Conservation (phyloP, 345 rosid species). For the Conringia planisiliqua region DNA sequence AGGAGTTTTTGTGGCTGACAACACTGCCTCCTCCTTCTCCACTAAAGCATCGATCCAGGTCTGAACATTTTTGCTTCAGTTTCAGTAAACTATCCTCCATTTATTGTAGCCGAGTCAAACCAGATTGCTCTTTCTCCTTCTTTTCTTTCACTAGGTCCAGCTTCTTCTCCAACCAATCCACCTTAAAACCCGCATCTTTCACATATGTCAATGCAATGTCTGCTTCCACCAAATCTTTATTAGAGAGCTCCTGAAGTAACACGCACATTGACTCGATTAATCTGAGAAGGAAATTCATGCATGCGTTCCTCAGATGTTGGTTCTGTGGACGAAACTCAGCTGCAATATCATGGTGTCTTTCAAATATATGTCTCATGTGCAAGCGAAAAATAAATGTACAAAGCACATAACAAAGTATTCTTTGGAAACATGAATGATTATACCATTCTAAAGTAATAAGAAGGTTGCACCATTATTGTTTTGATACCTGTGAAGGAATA, state of each 20-base stretch:
- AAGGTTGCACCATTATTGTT: no score
- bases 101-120: conserved; percentile 3
- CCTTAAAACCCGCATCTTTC: conserved; percentile 2
- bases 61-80: not conserved
- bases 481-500: not conserved
- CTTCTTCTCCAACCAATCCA: conserved; percentile 27
- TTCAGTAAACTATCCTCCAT: not conserved
- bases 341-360: conserved; percentile 24
- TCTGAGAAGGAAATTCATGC: not conserved
- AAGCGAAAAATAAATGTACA: no score
- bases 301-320: conserved; percentile 8
- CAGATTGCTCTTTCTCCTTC: not conserved
- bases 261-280: conserved; percentile 7
- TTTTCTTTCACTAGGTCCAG: not conserved
- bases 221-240: not conserved
- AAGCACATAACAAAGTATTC: not conserved
- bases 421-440: not conserved
- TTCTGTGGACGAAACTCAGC: conserved; percentile 1
- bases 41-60: not conserved
- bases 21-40: not conserved
- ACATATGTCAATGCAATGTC: not conserved
- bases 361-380: conserved; percentile 2
- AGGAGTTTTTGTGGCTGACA: not conserved
- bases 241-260: not conserved
- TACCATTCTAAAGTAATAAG: no score